These are phyloP conservation scores for Cladosporium sp. DNA, from an alignment of 2,329 filamentous ascomycete species.

Conservation along the genomic window DNA sequence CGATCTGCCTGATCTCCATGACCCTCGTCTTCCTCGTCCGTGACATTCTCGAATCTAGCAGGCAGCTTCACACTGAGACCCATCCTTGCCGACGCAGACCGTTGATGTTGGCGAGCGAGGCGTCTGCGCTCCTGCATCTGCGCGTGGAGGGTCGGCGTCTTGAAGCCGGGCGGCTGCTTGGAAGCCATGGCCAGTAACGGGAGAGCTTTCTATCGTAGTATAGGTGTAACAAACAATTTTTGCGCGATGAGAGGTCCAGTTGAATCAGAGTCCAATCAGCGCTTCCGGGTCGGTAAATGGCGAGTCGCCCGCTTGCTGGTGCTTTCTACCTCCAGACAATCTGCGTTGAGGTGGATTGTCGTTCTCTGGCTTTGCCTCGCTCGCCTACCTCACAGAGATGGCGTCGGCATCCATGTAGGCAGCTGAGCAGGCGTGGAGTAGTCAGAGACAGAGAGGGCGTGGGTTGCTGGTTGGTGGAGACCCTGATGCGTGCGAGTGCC, in stretches of 20 bases:
- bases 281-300: slow-evolving; percentile 2
- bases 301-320: slow-evolving; percentile 5
- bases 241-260: not conserved
- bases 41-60: slow-evolving; percentile 31
- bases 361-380: not conserved
- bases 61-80: slow-evolving; percentile 28
- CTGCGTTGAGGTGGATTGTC: slow-evolving; percentile 17
- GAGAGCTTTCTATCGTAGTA: not conserved
- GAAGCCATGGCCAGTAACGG: slow-evolving; percentile 7
- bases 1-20: slow-evolving; percentile 56
- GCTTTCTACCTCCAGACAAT: slow-evolving; percentile 3
- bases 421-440: not conserved
- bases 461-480: slow-evolving; percentile 1
- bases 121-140: slow-evolving; percentile 16
- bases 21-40: slow-evolving; percentile 52
- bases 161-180: not conserved
- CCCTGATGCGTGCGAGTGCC: slow-evolving; percentile 9
- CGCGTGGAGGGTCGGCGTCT: not conserved
- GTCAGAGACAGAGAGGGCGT: not conserved
- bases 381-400: slow-evolving; percentile 11
- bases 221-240: not conserved
- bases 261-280: slow-evolving; percentile 12
- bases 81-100: not conserved
- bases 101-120: not conserved
- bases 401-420: slow-evolving; percentile 12